Evolutionary conservation across 768 basidiomycete species (phyloP), one percentile per base, ranked within the genome.

Genomic region (Kwoniella heveanensis): DNA sequence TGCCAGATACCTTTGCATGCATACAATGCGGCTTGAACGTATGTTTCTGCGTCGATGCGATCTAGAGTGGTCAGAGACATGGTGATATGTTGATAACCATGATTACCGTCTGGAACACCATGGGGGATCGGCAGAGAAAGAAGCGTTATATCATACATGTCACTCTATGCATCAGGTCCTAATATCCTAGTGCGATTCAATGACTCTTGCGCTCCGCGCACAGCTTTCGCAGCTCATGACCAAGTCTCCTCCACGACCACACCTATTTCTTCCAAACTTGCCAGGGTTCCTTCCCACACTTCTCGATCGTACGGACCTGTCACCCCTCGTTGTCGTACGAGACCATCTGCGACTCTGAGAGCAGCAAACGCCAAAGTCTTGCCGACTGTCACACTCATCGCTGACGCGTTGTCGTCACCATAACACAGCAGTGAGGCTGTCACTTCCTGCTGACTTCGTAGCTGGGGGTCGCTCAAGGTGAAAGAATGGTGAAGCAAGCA

Each of bases 361-460:
- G 91, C 87, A 1, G 91, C 91, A 71, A 92, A 86, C 0, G 90
- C 93, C 7, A 94, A 86, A 0, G 93, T 93, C 49, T 93, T 80
- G 3, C 92, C 92, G 19, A 96, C 93, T 2, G 90, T 91, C 29
- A 87, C 83, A n/a, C 91, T 86, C 93, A 96, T 96, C 4, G 93
- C 93, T 0, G 89, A 89, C 2, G 84, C 85, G 5, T 66, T 55
- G 1, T 81, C 66, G 21, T 82, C 84, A 1, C 88, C 92, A 68
- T 88, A 88, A 30, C 84, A 80, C 24, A 88, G 81, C 15, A 92
- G 77, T 24, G 85, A 84, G 8, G 90, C 89, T 12, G 86, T 87
- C 67, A 92, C 85, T 37, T 12, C 36, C 12, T 47, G 30, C 10
- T 25, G 15, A 4, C 21, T 19, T 21, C 29, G 17, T 30, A 47